Base-by-base conservation (phyloP, 257 asterid genomes). In the Solanum bulbocastanum region DNA sequence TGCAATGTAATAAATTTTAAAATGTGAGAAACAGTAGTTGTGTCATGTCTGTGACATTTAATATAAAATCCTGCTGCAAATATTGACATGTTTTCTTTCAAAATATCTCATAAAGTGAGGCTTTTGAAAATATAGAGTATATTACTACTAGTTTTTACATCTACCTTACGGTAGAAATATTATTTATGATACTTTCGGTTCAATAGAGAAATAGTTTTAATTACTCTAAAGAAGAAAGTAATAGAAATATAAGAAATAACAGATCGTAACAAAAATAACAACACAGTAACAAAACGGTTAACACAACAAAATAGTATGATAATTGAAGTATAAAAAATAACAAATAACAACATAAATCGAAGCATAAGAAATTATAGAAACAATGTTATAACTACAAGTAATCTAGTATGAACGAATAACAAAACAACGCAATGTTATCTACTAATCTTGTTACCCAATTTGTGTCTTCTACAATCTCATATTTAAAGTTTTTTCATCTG, bases 341-440 rank as follows among this genome's bases (percentile, higher is more conserved):
- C 11, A 3, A 2, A 62, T n/a, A 23, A n/a, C 10, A 4, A 10
- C 12, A 62, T 23, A 62, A 4, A 23, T 62, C 1, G 16, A 10
- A n/a, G 8, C 7, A 62, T 1, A 10, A 62, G 8, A 62, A 62
- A 4, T 1, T 62, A 10, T 25, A 1, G 13, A 4, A 62, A 25
- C 1, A 62, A 62, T n/a, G 6, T 10, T 25, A 60, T 0, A 10
- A 60, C 2, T 23, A n/a, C 1, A n/a, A 4, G 8, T 6, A 52
- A 52, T 6, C 23, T 52, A 52, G 1, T 62, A 10, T 62, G 30
- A 25, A 62, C 3, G 0, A 10, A 62, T 62, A 62, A 62, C 16
- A n/a, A 23, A 4, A 62, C 8, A 49, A 49, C 1, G 0, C 16
- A n/a, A 1, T n/a, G 0, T 5, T 1, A 62, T 5, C 16, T 2